phyloP scores from a whole-genome alignment of 2,329 filamentous ascomycete species.

The Penicillium sp. region DNA sequence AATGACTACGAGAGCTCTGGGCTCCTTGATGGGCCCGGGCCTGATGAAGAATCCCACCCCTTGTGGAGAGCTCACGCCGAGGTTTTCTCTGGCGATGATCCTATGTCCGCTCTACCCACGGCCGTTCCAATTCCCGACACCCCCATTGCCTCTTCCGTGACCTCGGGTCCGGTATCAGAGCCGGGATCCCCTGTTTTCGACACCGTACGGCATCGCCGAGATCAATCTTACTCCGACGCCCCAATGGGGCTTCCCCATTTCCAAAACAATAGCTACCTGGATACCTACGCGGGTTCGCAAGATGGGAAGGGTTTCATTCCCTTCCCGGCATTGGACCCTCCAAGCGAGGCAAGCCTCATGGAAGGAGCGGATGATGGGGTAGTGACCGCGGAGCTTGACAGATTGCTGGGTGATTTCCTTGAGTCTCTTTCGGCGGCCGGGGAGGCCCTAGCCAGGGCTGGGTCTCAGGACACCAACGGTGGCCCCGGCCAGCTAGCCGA shows the following conservation, averaged over 20 bases:
- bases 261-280: background rate
- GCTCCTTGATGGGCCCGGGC: slow-evolving; percentile 54
- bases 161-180: slow-evolving; percentile 17
- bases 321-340: slow-evolving; percentile 43
- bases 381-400: slow-evolving; percentile 42
- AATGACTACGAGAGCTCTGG: slow-evolving; percentile 55
- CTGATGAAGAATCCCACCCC: slow-evolving; percentile 53
- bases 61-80: slow-evolving; percentile 21
- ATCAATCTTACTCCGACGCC: slow-evolving; percentile 11
- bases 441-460: slow-evolving; percentile 30
- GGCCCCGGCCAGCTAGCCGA: slow-evolving; percentile 13
- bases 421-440: slow-evolving; percentile 40
- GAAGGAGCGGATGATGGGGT: slow-evolving; percentile 39
- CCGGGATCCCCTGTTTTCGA: slow-evolving; percentile 25
- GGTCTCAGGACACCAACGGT: slow-evolving; percentile 16
- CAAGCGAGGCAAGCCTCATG: slow-evolving; percentile 40
- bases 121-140: slow-evolving; percentile 26
- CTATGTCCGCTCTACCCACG: slow-evolving; percentile 26
- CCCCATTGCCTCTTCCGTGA: slow-evolving; percentile 10
- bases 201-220: slow-evolving; percentile 16
- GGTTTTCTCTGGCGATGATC: slow-evolving; percentile 14
- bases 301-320: slow-evolving; percentile 24
- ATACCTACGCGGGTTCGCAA: background rate
- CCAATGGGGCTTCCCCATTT: background rate
- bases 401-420: slow-evolving; percentile 43